Evolutionary conservation across 106 monocot species (phyloP), one percentile per base, ranked within the genome.

Genomic region (Phalaenopsis aphrodite): DNA sequence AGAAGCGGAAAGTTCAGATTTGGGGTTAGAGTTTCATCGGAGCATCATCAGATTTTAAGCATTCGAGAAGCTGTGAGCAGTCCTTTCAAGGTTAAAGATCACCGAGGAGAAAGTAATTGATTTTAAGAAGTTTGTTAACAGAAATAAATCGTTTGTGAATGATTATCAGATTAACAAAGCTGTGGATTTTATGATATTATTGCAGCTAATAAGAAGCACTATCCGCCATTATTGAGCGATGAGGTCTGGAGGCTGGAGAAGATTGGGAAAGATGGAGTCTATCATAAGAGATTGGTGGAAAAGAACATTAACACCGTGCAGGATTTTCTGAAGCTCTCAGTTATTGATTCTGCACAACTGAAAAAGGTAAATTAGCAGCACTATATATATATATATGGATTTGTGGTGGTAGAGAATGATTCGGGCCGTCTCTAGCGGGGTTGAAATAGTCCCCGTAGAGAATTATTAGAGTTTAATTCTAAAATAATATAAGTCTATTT

Each of bases 211-310:
- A 89, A 61, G 79, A 94, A 94, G 83, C 87, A 86, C 41, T 82
- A 86, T 48, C 94, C 91, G 1, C 94, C 94, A 18, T 18, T 46
- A 21, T 86, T 89, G 0, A 17, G 19, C n/a, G 94, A 94, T 49
- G 88, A 94, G 6, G 91, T 94, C 0, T 94, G 94, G 94, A 48
- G 94, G 46, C 81, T 94, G 7, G 81, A 89, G n/a, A 86, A 75
- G 84, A 94, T 94, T 0, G 82, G 83, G 1, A 94, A 85, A 58
- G 89, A 86, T 38, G 94, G 94, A 1, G 75, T 79, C 0, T 94
- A 88, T 55, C 91, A 91, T 75, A 87, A 49, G 78, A 91, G 79
- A 56, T 86, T 94, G 12, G 3, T 23, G 0, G 72, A 55, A 0
- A 23, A 79, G 10, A 75, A 75, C 41, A 82, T 94, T 56, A 77